These are phyloP conservation scores for Saccharomyces uvarum DNA, from an alignment of 1,139 yeast genomes.

Conservation along the genomic window DNA sequence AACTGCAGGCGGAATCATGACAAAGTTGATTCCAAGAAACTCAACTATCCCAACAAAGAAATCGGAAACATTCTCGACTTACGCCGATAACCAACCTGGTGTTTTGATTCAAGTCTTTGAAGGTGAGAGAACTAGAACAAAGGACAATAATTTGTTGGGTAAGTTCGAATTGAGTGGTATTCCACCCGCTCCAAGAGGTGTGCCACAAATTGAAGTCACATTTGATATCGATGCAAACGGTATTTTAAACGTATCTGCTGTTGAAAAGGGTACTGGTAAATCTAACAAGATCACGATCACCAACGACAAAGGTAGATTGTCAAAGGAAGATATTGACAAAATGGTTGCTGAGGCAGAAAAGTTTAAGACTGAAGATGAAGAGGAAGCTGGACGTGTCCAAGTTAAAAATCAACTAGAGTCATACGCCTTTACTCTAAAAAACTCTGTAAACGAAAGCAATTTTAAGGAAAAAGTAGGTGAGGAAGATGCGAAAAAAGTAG, in stretches of 20 bases:
- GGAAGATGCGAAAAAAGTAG: constrained; percentile 77
- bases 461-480: constrained; percentile 74
- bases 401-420: constrained; percentile 81
- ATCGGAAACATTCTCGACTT: constrained; percentile 93
- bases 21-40: constrained; percentile 93
- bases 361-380: constrained; percentile 72
- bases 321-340: constrained; percentile 87
- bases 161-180: constrained; percentile 92
- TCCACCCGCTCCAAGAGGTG: constrained; percentile 98
- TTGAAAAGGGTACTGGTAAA: constrained; percentile 91
- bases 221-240: constrained; percentile 96
- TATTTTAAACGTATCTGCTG: constrained; percentile 87
- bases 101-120: constrained; percentile 92
- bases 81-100: constrained; percentile 95
- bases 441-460: constrained; percentile 54
- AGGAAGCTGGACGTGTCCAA: constrained; percentile 69
- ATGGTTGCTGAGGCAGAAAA: constrained; percentile 89
- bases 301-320: constrained; percentile 90
- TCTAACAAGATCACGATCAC: constrained; percentile 70
- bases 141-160: constrained; percentile 92
- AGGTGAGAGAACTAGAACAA: constrained; percentile 95
- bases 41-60: constrained; percentile 95
- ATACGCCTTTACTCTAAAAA: constrained; percentile 74
- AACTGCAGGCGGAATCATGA: constrained; percentile 97
- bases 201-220: constrained; percentile 94